Evolutionary conservation across 495 filamentous ascomycete species (phyloP), one percentile per base, ranked within the genome.

Genomic region (Xylaria castorea): DNA sequence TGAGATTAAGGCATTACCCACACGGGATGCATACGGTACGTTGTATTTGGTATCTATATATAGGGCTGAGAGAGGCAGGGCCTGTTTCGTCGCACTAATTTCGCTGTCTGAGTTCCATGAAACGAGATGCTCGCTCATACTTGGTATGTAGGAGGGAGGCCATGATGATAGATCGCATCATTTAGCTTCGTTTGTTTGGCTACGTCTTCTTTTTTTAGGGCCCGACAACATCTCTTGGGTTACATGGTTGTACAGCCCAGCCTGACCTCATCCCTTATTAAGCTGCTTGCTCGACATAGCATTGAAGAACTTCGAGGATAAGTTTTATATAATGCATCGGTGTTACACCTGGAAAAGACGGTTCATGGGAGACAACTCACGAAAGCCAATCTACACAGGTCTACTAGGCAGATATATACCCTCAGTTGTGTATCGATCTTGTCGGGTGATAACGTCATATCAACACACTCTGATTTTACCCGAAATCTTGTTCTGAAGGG

Each of bases 181-280:
- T 48, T 18, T 42, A 51, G 61, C 8, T 44, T 48, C 32, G 48
- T 65, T 57, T 30, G 57, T 32, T 70, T 60, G 58, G 32, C 46
- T 22, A 38, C 48, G 34, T 22, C 66, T 40, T 68, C 68, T 65
- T 71, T 71, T 71, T 71, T 71, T 71, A 71, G 69, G 53, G 66
- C 53, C 22, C 25, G 50, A 71, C 36, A 30, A 14, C 22, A 32
- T 44, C 22, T 57, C 48, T 57, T 44, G n/a, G 60, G 69, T 65
- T 44, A 46, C 60, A 65, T 65, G 46, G 60, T 65, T 25, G 69
- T 57, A 65, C 46, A 65, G 46, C 66, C 50, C n/a, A 27, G 30
- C 30, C 30, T 18, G 3, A 68, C 36, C 32, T 68, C 12, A 57
- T 50, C 48, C 69, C 61, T 65, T 65, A 34, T 71, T 60, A 57